These are phyloP conservation scores for Paramecium primaurelia DNA, from an alignment of 73 alveolate species.

Conservation along the genomic window DNA sequence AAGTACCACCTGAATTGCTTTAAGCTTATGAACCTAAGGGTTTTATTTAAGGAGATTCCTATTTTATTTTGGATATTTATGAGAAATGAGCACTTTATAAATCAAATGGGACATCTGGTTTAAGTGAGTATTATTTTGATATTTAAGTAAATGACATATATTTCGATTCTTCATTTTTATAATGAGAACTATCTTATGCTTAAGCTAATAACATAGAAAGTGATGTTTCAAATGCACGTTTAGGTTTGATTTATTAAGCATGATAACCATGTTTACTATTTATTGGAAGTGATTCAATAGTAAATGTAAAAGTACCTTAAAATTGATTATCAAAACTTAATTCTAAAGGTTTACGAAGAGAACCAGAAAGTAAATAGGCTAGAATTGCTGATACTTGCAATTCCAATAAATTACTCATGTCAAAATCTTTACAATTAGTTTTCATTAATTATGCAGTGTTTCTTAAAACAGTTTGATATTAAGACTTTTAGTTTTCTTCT, in stretches of 20 bases:
- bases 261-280: background rate
- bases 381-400: background rate
- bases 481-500: background rate
- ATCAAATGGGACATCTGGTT: constrained; percentile 1
- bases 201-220: constrained; percentile 22
- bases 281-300: background rate
- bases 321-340: background rate
- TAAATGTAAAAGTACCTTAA: background rate
- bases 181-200: constrained; percentile 34
- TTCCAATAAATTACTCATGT: background rate
- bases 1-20: constrained; percentile 16
- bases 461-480: background rate
- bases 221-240: constrained; percentile 24
- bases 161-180: constrained; percentile 22
- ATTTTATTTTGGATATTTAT: constrained; percentile 5
- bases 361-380: background rate
- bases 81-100: constrained; percentile 51
- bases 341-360: background rate
- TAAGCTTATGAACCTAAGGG: background rate
- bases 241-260: background rate
- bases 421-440: constrained; percentile 24
- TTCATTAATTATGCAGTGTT: background rate
- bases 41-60: background rate
- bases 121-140: background rate
- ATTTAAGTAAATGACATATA: background rate